These are phyloP conservation scores for Ophiostoma montium DNA, from an alignment of 2,329 filamentous ascomycete species.

Conservation along the genomic window DNA sequence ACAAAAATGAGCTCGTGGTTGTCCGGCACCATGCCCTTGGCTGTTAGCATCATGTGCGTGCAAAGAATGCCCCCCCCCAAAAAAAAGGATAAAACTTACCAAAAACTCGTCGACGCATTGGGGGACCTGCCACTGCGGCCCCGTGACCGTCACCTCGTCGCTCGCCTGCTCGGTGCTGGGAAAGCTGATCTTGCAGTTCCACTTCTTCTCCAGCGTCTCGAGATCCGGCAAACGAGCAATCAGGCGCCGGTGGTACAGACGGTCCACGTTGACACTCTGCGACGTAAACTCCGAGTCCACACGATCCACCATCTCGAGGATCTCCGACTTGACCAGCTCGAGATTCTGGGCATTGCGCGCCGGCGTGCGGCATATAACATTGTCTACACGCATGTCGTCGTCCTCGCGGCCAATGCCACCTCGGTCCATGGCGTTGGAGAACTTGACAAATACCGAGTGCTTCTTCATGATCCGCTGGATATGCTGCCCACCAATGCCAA, in stretches of 20 bases:
- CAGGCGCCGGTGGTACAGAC: conserved; percentile 87
- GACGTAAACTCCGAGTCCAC: conserved; percentile 94
- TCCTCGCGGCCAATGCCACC: conserved; percentile 86
- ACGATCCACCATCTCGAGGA: conserved; percentile 98
- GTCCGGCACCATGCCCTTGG: conserved; percentile 79
- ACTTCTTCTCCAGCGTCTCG: conserved; percentile 93
- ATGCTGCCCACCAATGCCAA: conserved; percentile 94
- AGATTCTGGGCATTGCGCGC: conserved; percentile 94
- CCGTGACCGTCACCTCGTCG: conserved; percentile 88
- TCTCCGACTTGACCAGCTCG: conserved; percentile 95
- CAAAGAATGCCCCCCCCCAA: too few species aligned
- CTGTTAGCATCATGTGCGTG: too few species aligned
- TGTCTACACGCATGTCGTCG: conserved; percentile 96
- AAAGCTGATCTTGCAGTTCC: conserved; percentile 99
- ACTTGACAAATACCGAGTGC: conserved; percentile 98
- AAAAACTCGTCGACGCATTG: conserved; percentile 92
- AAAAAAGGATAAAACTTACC: too few species aligned
- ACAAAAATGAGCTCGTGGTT: conserved; percentile 82
- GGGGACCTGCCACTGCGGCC: conserved; percentile 95
- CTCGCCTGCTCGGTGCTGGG: conserved; percentile 95
- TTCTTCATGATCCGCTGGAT: conserved; percentile 99
- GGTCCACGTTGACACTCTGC: conserved; percentile 84
- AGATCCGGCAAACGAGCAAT: conserved; percentile 79
- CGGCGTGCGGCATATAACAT: conserved; percentile 95
- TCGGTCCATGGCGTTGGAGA: conserved; percentile 97